These are phyloP conservation scores for Ilyonectria destructans DNA, from an alignment of 2,329 filamentous ascomycete genomes.

Conservation along the genomic window DNA sequence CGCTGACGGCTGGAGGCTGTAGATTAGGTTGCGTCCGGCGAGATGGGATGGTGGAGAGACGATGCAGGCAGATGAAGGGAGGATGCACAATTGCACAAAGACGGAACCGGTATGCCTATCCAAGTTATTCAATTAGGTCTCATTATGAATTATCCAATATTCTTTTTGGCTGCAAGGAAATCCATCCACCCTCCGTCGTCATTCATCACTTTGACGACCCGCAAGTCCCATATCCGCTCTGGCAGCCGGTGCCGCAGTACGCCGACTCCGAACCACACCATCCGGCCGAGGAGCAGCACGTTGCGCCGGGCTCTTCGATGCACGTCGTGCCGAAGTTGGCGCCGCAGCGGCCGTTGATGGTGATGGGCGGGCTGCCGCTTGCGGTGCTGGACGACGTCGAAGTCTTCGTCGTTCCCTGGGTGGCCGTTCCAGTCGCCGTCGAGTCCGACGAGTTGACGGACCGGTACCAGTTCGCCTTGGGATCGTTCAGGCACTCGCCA, in stretches of 20 bases:
- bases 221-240: conserved; percentile 52
- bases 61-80: not conserved
- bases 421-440: conserved; percentile 21
- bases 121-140: not conserved
- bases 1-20: not conserved
- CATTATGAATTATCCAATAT: conserved; percentile 10
- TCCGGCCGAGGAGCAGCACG: conserved; percentile 51
- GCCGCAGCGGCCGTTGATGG: conserved; percentile 51
- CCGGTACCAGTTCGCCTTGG: conserved; percentile 68
- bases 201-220: conserved; percentile 16
- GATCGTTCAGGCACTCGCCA: conserved; percentile 69
- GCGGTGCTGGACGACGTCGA: conserved; percentile 32
- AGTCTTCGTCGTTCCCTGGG: conserved; percentile 23
- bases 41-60: not conserved
- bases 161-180: not conserved
- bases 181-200: not conserved
- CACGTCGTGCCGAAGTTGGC: conserved; percentile 45
- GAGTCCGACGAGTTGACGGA: conserved; percentile 6
- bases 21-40: not conserved
- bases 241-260: conserved; percentile 59
- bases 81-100: too few relatives aligned
- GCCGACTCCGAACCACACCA: conserved; percentile 59
- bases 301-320: conserved; percentile 41
- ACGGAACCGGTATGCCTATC: too few relatives aligned
- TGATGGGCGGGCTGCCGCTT: conserved; percentile 22